Base-by-base conservation (phyloP, 495 filamentous ascomycete genomes). In the Podospora anserina region DNA sequence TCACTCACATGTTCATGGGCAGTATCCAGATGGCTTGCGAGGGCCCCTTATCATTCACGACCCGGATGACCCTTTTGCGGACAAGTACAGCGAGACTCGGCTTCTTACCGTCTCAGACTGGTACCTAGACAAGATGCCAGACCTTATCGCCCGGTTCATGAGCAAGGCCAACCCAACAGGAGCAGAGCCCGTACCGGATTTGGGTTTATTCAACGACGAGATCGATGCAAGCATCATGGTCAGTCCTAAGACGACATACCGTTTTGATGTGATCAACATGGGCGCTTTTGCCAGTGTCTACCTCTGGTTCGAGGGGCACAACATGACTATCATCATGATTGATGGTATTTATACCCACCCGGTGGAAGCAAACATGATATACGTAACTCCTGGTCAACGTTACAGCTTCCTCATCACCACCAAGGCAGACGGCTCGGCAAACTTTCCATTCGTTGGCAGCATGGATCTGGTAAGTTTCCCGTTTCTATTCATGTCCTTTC, bases 1-100 rank as follows among this genome's bases (percentile, higher is more conserved):
- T 72, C 91, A 94, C 75, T 91, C 88, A 15, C 91, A 94, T 72
- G 82, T 83, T 19, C 79, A 80, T 57, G 84, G 81, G 5, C 90
- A 91, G 74, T 93, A 92, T 64, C 89, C 91, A 1, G 92, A 95
- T 75, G 92, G 92, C 32, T 83, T 91, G 39, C 83, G 89, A 59
- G 90, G 89, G 1, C 85, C 91, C 0, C 76, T 95, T 54, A 87
- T 94, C 57, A 80, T 95, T 53, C 85, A 92, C 61, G 91, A 93
- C 72, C 85, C 86, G 3, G 69, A 85, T 0, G 78, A 81, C 16
- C 90, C 90, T 4, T 91, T 86, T 72, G 72, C 78, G 34, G 83
- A 82, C 58, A 75, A 86, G 71, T 92, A 90, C 71, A 88, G 91
- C 57, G 85, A 90, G 66, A 90, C 93, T 75, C 75, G 88, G 39